Evolutionary conservation across 768 basidiomycete genomes (phyloP), one percentile per base, ranked within the genome.

Genomic region (Baorangia bicolor): DNA sequence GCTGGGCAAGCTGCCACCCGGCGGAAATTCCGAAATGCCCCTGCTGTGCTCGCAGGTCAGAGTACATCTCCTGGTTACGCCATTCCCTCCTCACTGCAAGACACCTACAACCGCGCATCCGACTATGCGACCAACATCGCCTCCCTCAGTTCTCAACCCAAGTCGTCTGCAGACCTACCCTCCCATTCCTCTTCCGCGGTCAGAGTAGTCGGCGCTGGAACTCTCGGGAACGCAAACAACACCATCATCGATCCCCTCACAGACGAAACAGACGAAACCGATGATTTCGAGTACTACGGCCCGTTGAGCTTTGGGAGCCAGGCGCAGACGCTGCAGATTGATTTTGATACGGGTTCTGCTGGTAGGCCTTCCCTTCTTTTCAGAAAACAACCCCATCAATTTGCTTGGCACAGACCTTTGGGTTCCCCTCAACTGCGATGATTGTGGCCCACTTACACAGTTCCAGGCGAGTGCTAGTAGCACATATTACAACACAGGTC

Each of bases 291-390:
- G 51, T 85, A 84, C 63, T 82, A 78, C 51, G 68, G 69, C 21
- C 33, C 39, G 5, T 50, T 86, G 44, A 34, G 59, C 6, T 74
- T 89, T 49, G 88, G 88, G 11, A 83, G 83, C 18, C 80, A 80
- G 1, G 60, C 71, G 1, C 85, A 87, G 66, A 49, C 58, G 21
- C 62, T 88, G 18, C 73, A 76, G 3, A 77, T 88, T 33, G 81
- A 86, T 66, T 73, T 88, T 59, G 88, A 90, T 67, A 88, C 87
- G 3, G 85, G 87, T 47, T 85, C 82, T 8, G 61, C 65, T 20
- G 65, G 65, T 68, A 33, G 10, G 58, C 1, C 38, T 2, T 31
- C 18, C 16, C 18, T 31, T 20, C 13, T 25, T 38, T 14, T 51
- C n/a, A 7, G 18, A 9, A 31, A 27, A 18, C 4, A 0, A 9